Evolutionary conservation across 257 asterid species (phyloP).

Genomic region (Capsicum chinense): DNA sequence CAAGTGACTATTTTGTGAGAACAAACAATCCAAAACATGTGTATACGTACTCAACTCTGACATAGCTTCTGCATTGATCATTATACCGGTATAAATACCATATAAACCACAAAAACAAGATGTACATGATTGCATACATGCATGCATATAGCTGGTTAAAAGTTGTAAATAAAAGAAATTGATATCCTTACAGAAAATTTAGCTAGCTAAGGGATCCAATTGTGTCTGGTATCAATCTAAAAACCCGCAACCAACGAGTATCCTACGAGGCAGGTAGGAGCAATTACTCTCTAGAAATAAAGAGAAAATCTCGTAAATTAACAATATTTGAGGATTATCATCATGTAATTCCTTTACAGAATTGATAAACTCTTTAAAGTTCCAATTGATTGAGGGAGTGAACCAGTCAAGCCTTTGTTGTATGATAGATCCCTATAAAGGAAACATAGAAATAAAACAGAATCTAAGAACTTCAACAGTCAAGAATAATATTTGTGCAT

Average conservation of each 20-base stretch:
- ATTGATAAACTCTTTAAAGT: slow-evolving; percentile 55
- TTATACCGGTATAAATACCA: neutral
- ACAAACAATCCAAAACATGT: neutral
- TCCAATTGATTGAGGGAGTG: slow-evolving; percentile 70
- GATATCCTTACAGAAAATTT: slow-evolving; percentile 63
- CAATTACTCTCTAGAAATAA: slow-evolving; percentile 10
- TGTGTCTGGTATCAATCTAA: slow-evolving; percentile 65
- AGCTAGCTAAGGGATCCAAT: slow-evolving; percentile 71
- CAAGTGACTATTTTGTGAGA: neutral
- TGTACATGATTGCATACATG: neutral
- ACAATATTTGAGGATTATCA: neutral
- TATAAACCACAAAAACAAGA: neutral
- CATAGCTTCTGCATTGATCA: neutral
- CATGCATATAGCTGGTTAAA: neutral
- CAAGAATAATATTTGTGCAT: slow-evolving; percentile 14
- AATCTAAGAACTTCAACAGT: neutral
- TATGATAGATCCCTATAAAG: slow-evolving; percentile 78
- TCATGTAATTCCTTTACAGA: slow-evolving; percentile 63
- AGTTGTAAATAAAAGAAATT: neutral
- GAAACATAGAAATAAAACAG: slow-evolving; percentile 6
- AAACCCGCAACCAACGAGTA: slow-evolving; percentile 83
- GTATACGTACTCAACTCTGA: neutral
- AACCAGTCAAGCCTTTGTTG: slow-evolving; percentile 67
- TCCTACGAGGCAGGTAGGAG: slow-evolving; percentile 47
- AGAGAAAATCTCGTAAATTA: neutral